A percentile compares a stretch with the other conserved stretches of the same genome.
Conservation (phyloP, 2,329 filamentous ascomycete species). For the Chrysosporium queenslandicum region DNA sequence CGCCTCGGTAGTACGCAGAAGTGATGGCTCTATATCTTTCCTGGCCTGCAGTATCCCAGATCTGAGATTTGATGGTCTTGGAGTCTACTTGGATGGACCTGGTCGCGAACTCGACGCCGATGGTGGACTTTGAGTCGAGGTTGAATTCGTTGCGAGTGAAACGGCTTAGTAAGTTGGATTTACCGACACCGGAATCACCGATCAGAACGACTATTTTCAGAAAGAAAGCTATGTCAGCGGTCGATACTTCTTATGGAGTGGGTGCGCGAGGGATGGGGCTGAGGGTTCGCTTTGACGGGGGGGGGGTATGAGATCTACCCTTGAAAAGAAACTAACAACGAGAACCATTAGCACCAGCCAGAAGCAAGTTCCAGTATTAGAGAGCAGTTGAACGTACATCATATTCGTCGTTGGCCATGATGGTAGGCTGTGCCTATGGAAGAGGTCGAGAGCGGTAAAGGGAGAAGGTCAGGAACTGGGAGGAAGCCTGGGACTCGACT, state of each 20-base stretch:
- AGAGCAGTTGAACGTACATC: slow-evolving; percentile 60
- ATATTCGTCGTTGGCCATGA: slow-evolving; percentile 99
- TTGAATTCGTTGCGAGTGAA: slow-evolving; percentile 99
- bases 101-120: slow-evolving; percentile 98
- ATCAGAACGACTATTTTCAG: slow-evolving; percentile 74
- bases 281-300: neutral
- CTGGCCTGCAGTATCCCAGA: slow-evolving; percentile 98
- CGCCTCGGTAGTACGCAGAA: slow-evolving; percentile 96
- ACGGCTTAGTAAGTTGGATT: slow-evolving; percentile 98
- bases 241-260: neutral
- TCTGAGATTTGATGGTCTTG: slow-evolving; percentile 99
- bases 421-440: slow-evolving; percentile 20
- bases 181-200: slow-evolving; percentile 99
- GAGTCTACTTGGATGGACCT: slow-evolving; percentile 85
- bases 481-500: neutral
- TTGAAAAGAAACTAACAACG: slow-evolving; percentile 87
- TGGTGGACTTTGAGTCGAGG: slow-evolving; percentile 98
- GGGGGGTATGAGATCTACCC: slow-evolving; percentile 47
- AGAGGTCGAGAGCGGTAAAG: slow-evolving; percentile 18
- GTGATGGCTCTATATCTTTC: slow-evolving; percentile 99
- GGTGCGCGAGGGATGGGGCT: neutral
- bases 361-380: neutral
- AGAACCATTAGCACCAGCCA: slow-evolving; percentile 14
- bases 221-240: neutral
- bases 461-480: slow-evolving; percentile 17